phyloP scores from a whole-genome alignment of 192 early-diverging fungal genomes.

The Phycomyces nitens region DNA sequence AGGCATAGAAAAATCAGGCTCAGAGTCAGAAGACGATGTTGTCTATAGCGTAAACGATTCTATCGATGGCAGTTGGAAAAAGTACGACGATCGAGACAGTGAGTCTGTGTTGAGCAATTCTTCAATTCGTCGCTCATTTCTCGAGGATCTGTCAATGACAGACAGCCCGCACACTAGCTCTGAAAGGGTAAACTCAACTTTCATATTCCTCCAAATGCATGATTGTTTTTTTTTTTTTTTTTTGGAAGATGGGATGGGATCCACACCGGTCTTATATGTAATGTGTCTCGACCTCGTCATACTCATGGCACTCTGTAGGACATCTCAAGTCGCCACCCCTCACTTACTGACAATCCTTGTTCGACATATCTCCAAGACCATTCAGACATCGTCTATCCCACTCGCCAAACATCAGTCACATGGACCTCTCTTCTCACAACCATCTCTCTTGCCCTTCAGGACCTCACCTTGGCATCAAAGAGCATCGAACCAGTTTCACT shows the following conservation, averaged over 20 bases:
- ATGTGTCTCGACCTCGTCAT: too few species aligned
- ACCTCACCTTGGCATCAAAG: not conserved
- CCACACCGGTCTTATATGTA: too few species aligned
- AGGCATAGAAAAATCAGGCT: not conserved
- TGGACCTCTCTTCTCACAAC: not conserved
- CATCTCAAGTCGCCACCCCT: too few species aligned
- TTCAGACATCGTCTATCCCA: not conserved
- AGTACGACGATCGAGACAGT: not conserved
- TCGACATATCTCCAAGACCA: too few species aligned
- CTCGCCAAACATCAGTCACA: not conserved
- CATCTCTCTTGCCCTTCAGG: not conserved
- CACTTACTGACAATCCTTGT: too few species aligned
- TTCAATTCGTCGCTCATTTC: not conserved
- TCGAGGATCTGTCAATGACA: too few species aligned
- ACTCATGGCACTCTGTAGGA: too few species aligned
- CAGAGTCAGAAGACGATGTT: not conserved
- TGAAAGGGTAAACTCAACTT: too few species aligned
- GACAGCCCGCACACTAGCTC: too few species aligned
- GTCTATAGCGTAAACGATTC: not conserved
- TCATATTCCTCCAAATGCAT: too few species aligned
- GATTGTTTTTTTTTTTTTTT: too few species aligned
- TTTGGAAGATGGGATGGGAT: too few species aligned
- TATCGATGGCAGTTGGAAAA: not conserved
- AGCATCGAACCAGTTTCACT: not conserved
- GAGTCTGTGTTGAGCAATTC: not conserved